These are phyloP conservation scores for Lactarius vividus DNA, from an alignment of 768 basidiomycete species.

Conservation along the genomic window DNA sequence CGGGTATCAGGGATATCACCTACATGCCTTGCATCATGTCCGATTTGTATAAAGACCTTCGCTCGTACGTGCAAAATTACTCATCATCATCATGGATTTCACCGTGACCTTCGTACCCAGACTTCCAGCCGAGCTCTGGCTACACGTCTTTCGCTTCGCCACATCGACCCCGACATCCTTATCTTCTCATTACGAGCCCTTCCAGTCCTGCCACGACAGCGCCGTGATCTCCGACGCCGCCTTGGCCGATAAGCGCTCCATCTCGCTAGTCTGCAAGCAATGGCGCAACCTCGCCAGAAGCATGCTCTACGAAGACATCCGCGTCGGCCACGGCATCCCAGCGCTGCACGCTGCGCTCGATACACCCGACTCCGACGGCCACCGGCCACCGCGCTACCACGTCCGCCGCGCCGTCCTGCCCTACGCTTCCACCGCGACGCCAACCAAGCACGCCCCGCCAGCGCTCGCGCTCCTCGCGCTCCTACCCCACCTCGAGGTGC, in stretches of 20 bases:
- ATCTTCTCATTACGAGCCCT: constrained; percentile 9
- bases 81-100: not conserved
- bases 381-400: not conserved
- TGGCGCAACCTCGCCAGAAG: constrained; percentile 19
- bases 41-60: too few species aligned
- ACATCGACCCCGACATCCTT: constrained; percentile 9
- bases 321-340: constrained; percentile 15
- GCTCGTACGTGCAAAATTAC: too few species aligned
- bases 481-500: constrained; percentile 22
- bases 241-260: constrained; percentile 13
- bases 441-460: constrained; percentile 5
- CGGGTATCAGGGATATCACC: too few species aligned
- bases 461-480: constrained; percentile 18
- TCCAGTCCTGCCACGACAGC: constrained; percentile 4
- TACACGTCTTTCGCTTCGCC: constrained; percentile 25
- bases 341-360: constrained; percentile 10
- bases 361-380: not conserved
- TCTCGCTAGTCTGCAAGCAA: constrained; percentile 23
- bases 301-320: constrained; percentile 28
- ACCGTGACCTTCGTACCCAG: not conserved
- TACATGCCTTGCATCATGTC: too few species aligned
- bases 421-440: constrained; percentile 17
- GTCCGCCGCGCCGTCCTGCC: constrained; percentile 27
- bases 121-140: constrained; percentile 26
- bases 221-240: constrained; percentile 6